Evolutionary conservation across 768 basidiomycete species (phyloP), one percentile per base, ranked within the genome.

Genomic region (Cyclocybe cylindracea): DNA sequence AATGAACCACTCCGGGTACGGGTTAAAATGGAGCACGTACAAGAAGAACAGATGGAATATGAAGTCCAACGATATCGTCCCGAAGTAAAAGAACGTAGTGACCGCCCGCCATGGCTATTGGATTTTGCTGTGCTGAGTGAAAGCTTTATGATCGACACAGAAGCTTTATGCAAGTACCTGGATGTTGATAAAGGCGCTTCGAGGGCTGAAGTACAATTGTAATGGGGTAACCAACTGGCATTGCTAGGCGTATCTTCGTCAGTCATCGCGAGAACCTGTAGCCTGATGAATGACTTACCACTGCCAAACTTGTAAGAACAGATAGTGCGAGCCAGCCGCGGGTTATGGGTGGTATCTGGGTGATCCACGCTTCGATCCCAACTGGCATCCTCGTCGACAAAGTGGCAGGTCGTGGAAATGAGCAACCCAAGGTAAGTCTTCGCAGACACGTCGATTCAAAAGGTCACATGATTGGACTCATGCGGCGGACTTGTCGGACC

Each of bases 21-120:
- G 44, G 48, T 39, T 35, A 36, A 39, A 37, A 47, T 40, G 46
- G 10, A 40, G 24, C 7, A 75, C 94, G 68, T 66, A 96, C 96
- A 99, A 97, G 79, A 98, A 99, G 78, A 98, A 98, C 47, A 99
- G 79, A 67, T 98, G 96, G 71, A 98, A 97, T 52, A 96, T 80
- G 60, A 98, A 93, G 69, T 98, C 96, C 16, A 98, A 74, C 4
- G 90, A 93, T 64, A 98, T 84, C 1, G 87, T 82, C 9, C 96
- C 97, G 70, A 98, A 98, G 71, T 95, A 99, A 62, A 94, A 87
- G 79, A 98, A 98, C 9, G 90, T 96, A 29, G 94, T 95, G 38
- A 87, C 69, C 41, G 85, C 79, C 29, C 96, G 82, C 94, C 94
- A 98, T 58, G 86, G 78, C 93, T 97, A 50, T 16, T 7, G 35